phyloP scores from a whole-genome alignment of 768 basidiomycete genomes.

The Gyrodon lividus region DNA sequence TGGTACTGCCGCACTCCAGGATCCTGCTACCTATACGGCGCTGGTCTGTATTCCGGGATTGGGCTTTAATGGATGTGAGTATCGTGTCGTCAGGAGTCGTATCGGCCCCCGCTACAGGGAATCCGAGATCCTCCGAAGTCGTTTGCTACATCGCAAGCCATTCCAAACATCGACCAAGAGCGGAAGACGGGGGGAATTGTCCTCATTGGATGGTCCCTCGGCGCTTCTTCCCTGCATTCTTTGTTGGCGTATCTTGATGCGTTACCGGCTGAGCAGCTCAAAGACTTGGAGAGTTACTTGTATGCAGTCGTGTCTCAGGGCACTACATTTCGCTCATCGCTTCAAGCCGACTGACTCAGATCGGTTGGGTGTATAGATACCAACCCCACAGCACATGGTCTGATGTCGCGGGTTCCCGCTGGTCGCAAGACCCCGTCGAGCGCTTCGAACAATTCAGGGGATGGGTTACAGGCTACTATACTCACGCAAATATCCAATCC shows the following conservation, averaged over 20 bases:
- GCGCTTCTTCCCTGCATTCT: neutral
- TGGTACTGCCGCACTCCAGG: neutral
- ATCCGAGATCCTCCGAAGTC: neutral
- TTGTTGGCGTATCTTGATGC: slow-evolving; percentile 5
- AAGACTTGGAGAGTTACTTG: slow-evolving; percentile 1
- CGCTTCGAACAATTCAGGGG: neutral
- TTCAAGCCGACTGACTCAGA: neutral
- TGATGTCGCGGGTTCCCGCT: neutral
- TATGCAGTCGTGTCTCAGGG: slow-evolving; percentile 8
- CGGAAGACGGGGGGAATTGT: slow-evolving; percentile 2
- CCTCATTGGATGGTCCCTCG: slow-evolving; percentile 11
- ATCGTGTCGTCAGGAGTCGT: neutral
- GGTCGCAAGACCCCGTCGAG: neutral
- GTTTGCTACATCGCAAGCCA: slow-evolving; percentile 4
- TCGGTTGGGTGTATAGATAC: neutral
- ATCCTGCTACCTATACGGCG: slow-evolving; percentile 4
- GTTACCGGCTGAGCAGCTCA: slow-evolving; percentile 1
- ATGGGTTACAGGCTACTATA: neutral
- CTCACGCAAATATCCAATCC: neutral
- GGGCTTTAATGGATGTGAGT: slow-evolving; percentile 10
- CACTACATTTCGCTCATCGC: neutral
- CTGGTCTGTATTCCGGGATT: slow-evolving; percentile 9
- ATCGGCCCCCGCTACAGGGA: too few relatives aligned
- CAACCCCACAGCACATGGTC: neutral
- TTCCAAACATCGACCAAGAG: slow-evolving; percentile 1